A percentile compares a stretch with the other conserved stretches of the same genome.
phyloP scores from a whole-genome alignment of 106 monocot genomes.

The Dendrobium chrysotoxum region DNA sequence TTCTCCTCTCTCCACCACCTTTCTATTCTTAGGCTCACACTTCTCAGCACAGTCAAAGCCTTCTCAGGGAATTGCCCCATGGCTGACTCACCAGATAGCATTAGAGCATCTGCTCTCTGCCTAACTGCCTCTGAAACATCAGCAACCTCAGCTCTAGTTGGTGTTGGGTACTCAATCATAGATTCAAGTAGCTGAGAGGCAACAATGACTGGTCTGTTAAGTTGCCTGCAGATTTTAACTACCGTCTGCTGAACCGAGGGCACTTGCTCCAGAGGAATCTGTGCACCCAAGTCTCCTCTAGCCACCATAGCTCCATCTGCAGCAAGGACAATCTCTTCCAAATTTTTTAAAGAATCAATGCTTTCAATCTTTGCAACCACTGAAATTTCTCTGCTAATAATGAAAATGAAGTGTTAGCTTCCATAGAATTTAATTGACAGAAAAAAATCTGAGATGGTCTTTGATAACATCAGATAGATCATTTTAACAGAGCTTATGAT shows the following conservation, averaged over 20 bases:
- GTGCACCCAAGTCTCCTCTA: conserved; percentile 94
- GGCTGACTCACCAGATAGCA: conserved; percentile 98
- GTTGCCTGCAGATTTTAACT: conserved; percentile 78
- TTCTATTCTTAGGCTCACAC: conserved; percentile 89
- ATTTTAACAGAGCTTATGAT: not conserved
- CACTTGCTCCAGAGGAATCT: conserved; percentile 94
- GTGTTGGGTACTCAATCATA: conserved; percentile 99
- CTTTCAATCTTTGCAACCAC: conserved; percentile 97
- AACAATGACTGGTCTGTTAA: conserved; percentile 94
- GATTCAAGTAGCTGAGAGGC: conserved; percentile 97
- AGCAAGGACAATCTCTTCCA: conserved; percentile 82
- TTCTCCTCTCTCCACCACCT: conserved; percentile 98
- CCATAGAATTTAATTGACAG: not conserved
- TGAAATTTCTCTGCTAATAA: conserved; percentile 61
- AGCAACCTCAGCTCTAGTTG: conserved; percentile 97
- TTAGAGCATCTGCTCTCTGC: conserved; percentile 91
- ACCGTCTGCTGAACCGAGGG: conserved; percentile 79
- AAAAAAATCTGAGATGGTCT: not conserved
- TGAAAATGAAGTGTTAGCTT: not conserved
- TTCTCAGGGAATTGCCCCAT: conserved; percentile 97
- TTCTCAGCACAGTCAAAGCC: conserved; percentile 80
- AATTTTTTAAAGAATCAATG: conserved; percentile 81
- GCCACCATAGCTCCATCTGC: conserved; percentile 99
- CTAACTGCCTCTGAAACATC: conserved; percentile 97
- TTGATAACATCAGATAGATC: not conserved